Base-by-base conservation (phyloP, 2,329 filamentous ascomycete genomes). In the Teratosphaeriaceae sp. region DNA sequence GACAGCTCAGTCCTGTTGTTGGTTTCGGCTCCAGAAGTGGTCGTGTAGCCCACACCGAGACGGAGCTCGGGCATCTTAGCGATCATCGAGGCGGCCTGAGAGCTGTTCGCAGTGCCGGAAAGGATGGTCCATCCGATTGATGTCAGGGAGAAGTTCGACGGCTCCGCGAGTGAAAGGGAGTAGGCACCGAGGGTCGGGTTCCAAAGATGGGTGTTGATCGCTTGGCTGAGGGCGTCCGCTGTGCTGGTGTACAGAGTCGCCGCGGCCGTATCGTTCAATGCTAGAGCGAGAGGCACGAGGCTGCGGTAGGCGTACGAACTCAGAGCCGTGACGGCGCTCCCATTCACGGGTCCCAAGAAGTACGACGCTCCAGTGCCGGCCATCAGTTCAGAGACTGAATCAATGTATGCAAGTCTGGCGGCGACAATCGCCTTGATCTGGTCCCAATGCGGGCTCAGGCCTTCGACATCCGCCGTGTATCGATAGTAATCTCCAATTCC, bases 21-120 rank as follows among this genome's bases (percentile, higher is more conserved):
- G 9, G 49, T 45, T 1, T 51, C 40, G 6, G 55, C 50, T 16
- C 40, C 46, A 6, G 52, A 56, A 7, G 45, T 43, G n/a, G 59
- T 59, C 41, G 64, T 67, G 48, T 66, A 69, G 2, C 66, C 66
- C 1, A 59, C 50, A 1, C 59, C 59, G n/a, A 64, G 53, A 5
- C 52, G 53, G 2, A 69, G 53, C 1, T 51, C 18, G 4, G 53
- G 38, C 1, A 69, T 50, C 4, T 60, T 56, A 1, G 58, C 45
- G 16, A 69, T 49, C 2, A 57, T 58, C 0, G 51, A 53, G 3
- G 42, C 44, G 3, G 58, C 55, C 52, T 64, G 61, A 0, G 58
- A 54, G 1, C 29, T 20, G 22, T 65, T 63, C 5, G 65, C 63
- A 6, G 58, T 52, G 6, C 61, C 64, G 3, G 63, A 55, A 1